Percentiles rank a stretch among this genome's conserved stretches.
Evolutionary conservation across 257 asterid species (phyloP).

Genomic region (Cinchona pubescens): DNA sequence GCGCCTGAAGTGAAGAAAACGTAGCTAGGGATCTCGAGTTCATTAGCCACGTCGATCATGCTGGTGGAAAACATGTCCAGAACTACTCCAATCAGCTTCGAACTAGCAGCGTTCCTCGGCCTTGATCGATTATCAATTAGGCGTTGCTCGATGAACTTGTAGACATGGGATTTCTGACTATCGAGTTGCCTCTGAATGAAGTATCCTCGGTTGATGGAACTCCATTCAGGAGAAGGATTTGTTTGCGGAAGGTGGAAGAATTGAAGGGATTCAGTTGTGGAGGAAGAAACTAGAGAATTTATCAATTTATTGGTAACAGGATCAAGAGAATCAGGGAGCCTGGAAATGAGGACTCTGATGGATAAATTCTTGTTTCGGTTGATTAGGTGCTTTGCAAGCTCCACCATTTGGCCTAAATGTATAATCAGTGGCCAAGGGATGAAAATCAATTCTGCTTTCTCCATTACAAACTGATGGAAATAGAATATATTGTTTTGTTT

Average conservation of each 20-base stretch:
- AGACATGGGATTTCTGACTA: constrained; percentile 39
- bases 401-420: no score
- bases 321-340: constrained; percentile 50
- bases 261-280: constrained; percentile 25
- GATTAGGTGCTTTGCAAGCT: constrained; percentile 52
- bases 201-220: constrained; percentile 52
- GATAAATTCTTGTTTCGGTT: constrained; percentile 30
- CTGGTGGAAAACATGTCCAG: constrained; percentile 21
- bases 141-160: constrained; percentile 27
- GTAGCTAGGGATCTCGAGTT: constrained; percentile 18
- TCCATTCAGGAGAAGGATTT: constrained; percentile 56
- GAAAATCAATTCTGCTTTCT: constrained; percentile 33
- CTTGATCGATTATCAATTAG: no score
- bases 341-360: constrained; percentile 45
- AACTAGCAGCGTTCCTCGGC: neutral
- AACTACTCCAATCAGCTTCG: constrained; percentile 16
- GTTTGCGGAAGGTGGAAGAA: constrained; percentile 45
- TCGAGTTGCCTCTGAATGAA: constrained; percentile 42
- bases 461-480: neutral
- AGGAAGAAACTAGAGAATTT: constrained; percentile 34
- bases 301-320: constrained; percentile 39
- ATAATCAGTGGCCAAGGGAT: constrained; percentile 85
- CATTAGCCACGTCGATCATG: constrained; percentile 20
- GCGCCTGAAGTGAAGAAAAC: constrained; percentile 31
- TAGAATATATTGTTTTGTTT: no score